These are phyloP conservation scores for Yamadazyma friedrichii DNA, from an alignment of 1,139 yeast genomes.

Conservation along the genomic window DNA sequence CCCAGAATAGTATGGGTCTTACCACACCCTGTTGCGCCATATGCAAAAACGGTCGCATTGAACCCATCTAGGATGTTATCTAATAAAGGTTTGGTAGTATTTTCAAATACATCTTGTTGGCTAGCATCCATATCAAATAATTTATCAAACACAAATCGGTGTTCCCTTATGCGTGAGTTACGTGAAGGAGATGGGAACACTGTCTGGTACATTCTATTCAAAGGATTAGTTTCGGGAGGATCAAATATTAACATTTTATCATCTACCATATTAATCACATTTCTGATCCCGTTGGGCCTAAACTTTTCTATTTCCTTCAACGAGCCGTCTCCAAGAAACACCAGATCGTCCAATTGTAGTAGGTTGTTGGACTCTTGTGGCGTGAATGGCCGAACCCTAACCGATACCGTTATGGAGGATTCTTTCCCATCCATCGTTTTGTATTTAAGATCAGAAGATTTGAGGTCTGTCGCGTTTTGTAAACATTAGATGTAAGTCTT, in stretches of 20 bases:
- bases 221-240: constrained; percentile 76
- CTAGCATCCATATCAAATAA: constrained; percentile 64
- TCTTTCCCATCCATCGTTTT: constrained; percentile 5
- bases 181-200: constrained; percentile 44
- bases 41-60: constrained; percentile 76
- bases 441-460: background rate
- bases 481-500: constrained; percentile 4
- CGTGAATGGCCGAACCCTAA: constrained; percentile 85
- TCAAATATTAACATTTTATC: constrained; percentile 88
- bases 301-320: constrained; percentile 21
- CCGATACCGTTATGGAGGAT: constrained; percentile 53
- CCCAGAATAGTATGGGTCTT: constrained; percentile 92
- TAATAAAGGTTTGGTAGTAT: constrained; percentile 69
- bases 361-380: constrained; percentile 50
- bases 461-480: constrained; percentile 9
- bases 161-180: constrained; percentile 63
- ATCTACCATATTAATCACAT: constrained; percentile 79
- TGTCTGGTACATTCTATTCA: constrained; percentile 57
- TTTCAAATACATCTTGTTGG: constrained; percentile 66
- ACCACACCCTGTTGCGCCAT: constrained; percentile 91
- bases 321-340: constrained; percentile 61
- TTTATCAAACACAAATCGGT: constrained; percentile 78
- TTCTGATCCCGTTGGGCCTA: constrained; percentile 60
- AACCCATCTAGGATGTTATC: constrained; percentile 79
- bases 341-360: constrained; percentile 31